These are phyloP conservation scores for Dendrobium officinale DNA, from an alignment of 106 monocot species.

Conservation along the genomic window DNA sequence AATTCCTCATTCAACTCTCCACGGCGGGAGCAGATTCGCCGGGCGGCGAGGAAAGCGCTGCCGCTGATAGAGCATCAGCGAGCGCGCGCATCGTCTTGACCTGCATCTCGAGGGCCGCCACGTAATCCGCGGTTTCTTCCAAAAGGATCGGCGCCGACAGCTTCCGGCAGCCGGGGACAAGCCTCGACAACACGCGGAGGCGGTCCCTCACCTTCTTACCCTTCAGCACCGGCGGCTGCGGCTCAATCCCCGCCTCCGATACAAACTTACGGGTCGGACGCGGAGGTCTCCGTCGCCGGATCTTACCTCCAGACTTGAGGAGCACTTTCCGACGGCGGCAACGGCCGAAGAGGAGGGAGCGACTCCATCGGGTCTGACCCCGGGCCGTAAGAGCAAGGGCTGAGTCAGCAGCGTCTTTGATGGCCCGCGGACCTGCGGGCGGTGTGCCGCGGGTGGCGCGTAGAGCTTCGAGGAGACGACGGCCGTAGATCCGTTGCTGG, in stretches of 20 bases:
- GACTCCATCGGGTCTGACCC: conserved; percentile 69
- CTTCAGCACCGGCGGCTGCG: background rate
- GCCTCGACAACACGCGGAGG: conserved; percentile 31
- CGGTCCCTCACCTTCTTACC: conserved; percentile 46
- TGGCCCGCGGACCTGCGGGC: conserved; percentile 14
- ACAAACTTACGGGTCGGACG: background rate
- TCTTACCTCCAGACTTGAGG: conserved; percentile 34
- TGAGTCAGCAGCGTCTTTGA: conserved; percentile 75
- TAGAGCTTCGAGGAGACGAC: conserved; percentile 51
- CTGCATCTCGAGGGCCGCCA: conserved; percentile 87
- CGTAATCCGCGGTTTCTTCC: conserved; percentile 73
- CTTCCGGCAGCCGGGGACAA: conserved; percentile 69
- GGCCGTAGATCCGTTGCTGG: conserved; percentile 49
- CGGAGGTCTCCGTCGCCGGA: conserved; percentile 10
- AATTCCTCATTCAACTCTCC: background rate
- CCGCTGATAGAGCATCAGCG: conserved; percentile 45
- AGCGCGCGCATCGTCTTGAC: conserved; percentile 74
- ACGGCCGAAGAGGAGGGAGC: conserved; percentile 48
- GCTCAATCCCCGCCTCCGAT: background rate
- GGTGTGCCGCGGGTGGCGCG: conserved; percentile 10
- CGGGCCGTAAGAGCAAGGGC: conserved; percentile 62
- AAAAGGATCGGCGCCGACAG: conserved; percentile 37
- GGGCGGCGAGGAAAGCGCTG: conserved; percentile 2
- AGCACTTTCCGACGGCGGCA: conserved; percentile 22
- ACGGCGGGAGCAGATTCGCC: background rate